Percentiles rank a stretch among this genome's conserved stretches.
These are phyloP conservation scores for Silene conica DNA, from an alignment of 148 eudicot genomes.

Conservation along the genomic window DNA sequence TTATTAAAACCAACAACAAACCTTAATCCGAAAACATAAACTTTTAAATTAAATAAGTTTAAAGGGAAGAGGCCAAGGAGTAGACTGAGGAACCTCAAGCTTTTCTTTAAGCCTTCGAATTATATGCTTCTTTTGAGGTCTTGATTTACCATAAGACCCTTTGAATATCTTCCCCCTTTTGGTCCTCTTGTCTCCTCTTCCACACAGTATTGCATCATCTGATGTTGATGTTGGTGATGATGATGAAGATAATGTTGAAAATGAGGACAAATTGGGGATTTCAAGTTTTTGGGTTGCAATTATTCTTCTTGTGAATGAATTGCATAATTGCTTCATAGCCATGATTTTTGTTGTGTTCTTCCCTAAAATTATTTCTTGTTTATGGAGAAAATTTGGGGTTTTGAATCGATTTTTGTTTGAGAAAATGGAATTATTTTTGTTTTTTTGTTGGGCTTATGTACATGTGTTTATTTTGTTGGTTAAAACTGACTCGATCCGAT, in stretches of 20 bases:
- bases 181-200: slow-evolving; percentile 95
- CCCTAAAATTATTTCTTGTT: not conserved
- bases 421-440: not conserved
- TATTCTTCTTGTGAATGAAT: slow-evolving; percentile 35
- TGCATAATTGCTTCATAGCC: slow-evolving; percentile 57
- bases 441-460: too few species aligned
- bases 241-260: slow-evolving; percentile 13
- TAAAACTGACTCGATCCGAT: too few species aligned
- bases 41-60: slow-evolving; percentile 73
- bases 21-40: not conserved
- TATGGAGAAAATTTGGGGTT: not conserved
- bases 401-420: not conserved
- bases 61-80: slow-evolving; percentile 99
- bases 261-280: slow-evolving; percentile 20
- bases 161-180: slow-evolving; percentile 94
- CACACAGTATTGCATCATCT: slow-evolving; percentile 57
- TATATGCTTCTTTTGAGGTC: slow-evolving; percentile 77
- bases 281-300: slow-evolving; percentile 27
- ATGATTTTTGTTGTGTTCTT: slow-evolving; percentile 15
- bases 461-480: too few species aligned
- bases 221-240: slow-evolving; percentile 26
- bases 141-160: slow-evolving; percentile 72
- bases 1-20: not conserved
- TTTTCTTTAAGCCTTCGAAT: slow-evolving; percentile 77
- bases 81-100: slow-evolving; percentile 88